Percentiles rank a stretch among this genome's conserved stretches.
These are phyloP conservation scores for Mortierella antarctica DNA, from an alignment of 192 early-diverging fungal genomes.

Conservation along the genomic window DNA sequence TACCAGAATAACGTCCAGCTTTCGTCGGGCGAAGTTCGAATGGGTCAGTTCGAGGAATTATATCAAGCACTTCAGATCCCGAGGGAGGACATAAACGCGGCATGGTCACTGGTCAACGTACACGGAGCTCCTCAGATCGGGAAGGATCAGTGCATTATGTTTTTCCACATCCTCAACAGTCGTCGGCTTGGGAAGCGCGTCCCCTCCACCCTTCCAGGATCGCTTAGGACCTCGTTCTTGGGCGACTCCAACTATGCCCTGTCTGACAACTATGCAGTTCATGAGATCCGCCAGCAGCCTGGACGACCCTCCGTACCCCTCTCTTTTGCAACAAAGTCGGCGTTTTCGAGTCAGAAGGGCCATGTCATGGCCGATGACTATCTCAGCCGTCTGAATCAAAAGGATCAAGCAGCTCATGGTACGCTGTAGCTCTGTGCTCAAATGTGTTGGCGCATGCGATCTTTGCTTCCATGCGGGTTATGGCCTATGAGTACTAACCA, in stretches of 20 bases:
- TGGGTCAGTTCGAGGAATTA: constrained; percentile 67
- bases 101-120: constrained; percentile 68
- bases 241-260: constrained; percentile 60
- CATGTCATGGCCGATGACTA: constrained; percentile 45
- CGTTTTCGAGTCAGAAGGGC: constrained; percentile 47
- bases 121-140: constrained; percentile 64
- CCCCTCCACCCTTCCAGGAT: constrained; percentile 59
- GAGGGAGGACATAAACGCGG: constrained; percentile 62
- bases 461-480: background rate
- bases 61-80: constrained; percentile 63
- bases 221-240: constrained; percentile 63
- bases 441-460: background rate
- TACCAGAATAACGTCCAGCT: constrained; percentile 64
- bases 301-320: constrained; percentile 39
- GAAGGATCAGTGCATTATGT: constrained; percentile 66
- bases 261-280: constrained; percentile 47
- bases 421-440: background rate
- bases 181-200: constrained; percentile 63
- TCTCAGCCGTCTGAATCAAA: constrained; percentile 49
- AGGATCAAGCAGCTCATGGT: constrained; percentile 28
- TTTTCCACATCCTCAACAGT: constrained; percentile 68
- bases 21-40: constrained; percentile 63
- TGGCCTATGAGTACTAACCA: constrained; percentile 1
- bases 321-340: constrained; percentile 39
- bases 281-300: constrained; percentile 54